Evolutionary conservation across 2,329 filamentous ascomycete species (phyloP).

Genomic region (Penicillium sp.): DNA sequence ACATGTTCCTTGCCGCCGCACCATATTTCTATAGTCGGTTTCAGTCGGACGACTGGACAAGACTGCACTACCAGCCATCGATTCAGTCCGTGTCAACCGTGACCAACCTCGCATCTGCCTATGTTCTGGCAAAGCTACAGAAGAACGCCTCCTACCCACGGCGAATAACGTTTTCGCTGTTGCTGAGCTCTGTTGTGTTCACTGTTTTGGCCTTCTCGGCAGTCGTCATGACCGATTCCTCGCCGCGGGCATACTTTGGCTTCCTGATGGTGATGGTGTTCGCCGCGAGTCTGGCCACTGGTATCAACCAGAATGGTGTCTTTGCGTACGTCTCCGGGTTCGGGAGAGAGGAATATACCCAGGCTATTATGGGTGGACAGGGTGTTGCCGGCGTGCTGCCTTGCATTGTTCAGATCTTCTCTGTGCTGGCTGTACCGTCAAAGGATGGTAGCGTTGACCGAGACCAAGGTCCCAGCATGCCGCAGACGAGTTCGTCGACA

Average conservation of each 20-base stretch:
- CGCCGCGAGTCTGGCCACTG: conserved; percentile 73
- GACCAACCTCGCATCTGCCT: conserved; percentile 73
- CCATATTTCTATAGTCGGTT: conserved; percentile 91
- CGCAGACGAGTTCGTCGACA: conserved; percentile 55
- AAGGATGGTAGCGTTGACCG: conserved; percentile 33
- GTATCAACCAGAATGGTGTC: conserved; percentile 86
- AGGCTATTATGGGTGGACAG: conserved; percentile 94
- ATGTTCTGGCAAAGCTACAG: conserved; percentile 77
- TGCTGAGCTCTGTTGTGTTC: conserved; percentile 76
- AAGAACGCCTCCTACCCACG: conserved; percentile 80
- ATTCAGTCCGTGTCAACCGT: conserved; percentile 84
- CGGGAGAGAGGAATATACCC: conserved; percentile 81
- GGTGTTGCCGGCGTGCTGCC: conserved; percentile 88
- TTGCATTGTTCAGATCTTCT: conserved; percentile 78
- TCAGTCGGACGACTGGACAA: conserved; percentile 65
- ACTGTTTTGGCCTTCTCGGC: conserved; percentile 78
- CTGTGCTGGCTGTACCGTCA: conserved; percentile 66
- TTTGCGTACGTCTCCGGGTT: conserved; percentile 90
- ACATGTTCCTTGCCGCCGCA: conserved; percentile 95
- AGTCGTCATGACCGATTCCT: conserved; percentile 59
- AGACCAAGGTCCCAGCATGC: conserved; percentile 30
- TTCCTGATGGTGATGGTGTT: conserved; percentile 84
- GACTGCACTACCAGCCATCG: conserved; percentile 81
- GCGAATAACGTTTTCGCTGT: conserved; percentile 74
- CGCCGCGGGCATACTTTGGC: conserved; percentile 67